Evolutionary conservation across 257 asterid species (phyloP).

Genomic region (Solanum neorickii): DNA sequence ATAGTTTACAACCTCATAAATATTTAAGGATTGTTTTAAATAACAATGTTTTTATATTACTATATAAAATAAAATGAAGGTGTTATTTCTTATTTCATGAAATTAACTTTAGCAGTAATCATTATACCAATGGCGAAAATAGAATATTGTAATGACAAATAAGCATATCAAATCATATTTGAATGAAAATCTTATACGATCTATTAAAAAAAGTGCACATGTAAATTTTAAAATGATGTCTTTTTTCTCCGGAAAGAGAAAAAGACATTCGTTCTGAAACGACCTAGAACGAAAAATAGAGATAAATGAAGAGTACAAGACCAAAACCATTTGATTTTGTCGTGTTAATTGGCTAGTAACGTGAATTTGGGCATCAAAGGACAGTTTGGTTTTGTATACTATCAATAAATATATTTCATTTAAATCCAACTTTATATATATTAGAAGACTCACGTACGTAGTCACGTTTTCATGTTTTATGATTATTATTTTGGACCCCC

Average conservation of each 20-base stretch:
- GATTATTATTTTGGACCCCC: neutral
- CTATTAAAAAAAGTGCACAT: neutral
- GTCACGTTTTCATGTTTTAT: neutral
- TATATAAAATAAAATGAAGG: too few species aligned
- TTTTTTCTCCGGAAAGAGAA: fast-evolving
- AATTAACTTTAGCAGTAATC: neutral
- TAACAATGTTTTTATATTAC: neutral
- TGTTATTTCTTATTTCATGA: too few species aligned
- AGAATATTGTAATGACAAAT: too few species aligned
- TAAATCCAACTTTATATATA: neutral
- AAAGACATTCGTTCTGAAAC: too few species aligned
- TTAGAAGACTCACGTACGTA: neutral
- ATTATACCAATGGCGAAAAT: fast-evolving
- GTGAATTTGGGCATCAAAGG: neutral
- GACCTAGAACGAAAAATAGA: too few species aligned
- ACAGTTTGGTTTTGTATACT: neutral
- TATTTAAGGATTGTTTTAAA: too few species aligned
- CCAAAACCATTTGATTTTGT: neutral
- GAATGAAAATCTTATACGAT: neutral
- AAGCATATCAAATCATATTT: neutral
- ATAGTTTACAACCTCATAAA: fast-evolving
- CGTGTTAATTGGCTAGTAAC: neutral
- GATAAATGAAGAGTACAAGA: neutral
- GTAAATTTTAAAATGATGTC: too few species aligned
- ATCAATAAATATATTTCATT: neutral